Percentiles rank a stretch among this genome's conserved stretches.
Evolutionary conservation across 257 asterid genomes (phyloP).

Genomic region (Penstemon davidsonii): DNA sequence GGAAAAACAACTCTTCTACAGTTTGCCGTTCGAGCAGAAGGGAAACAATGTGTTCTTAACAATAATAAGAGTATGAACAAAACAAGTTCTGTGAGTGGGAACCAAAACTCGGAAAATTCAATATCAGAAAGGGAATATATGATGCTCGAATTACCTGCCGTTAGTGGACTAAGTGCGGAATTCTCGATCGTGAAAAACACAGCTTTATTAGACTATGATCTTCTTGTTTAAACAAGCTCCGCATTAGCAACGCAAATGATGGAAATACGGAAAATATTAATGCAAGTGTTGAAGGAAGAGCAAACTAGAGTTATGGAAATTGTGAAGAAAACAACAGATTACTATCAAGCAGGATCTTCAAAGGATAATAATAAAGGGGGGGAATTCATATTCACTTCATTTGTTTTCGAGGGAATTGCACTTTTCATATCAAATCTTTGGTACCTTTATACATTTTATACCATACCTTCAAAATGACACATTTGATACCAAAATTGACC

Average conservation of each 20-base stretch:
- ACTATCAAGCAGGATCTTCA: constrained; percentile 73
- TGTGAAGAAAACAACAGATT: constrained; percentile 73
- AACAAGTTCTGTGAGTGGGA: constrained; percentile 11
- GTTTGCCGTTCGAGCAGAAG: constrained; percentile 88
- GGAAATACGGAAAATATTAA: constrained; percentile 40
- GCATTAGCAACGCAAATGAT: constrained; percentile 42
- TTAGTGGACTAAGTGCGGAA: constrained; percentile 80
- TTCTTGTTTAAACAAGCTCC: constrained; percentile 42
- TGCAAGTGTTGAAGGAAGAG: constrained; percentile 49
- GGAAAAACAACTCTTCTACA: constrained; percentile 84
- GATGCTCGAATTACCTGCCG: constrained; percentile 77
- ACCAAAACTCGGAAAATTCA: constrained; percentile 4
- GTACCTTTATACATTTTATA: too few relatives aligned
- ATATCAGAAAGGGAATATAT: constrained; percentile 63
- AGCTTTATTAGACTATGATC: constrained; percentile 56
- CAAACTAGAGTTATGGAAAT: constrained; percentile 66
- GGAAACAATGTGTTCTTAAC: constrained; percentile 66
- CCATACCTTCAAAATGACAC: too few relatives aligned
- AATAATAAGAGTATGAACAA: constrained; percentile 19
- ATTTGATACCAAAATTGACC: too few relatives aligned
- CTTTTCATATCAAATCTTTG: too few relatives aligned
- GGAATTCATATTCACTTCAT: constrained; percentile 42
- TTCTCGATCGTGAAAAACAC: constrained; percentile 72
- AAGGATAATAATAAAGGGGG: constrained; percentile 41
- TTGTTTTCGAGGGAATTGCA: constrained; percentile 42